Evolutionary conservation across 2,329 filamentous ascomycete genomes (phyloP), one percentile per base, ranked within the genome.

Genomic region (Moelleriella libera): DNA sequence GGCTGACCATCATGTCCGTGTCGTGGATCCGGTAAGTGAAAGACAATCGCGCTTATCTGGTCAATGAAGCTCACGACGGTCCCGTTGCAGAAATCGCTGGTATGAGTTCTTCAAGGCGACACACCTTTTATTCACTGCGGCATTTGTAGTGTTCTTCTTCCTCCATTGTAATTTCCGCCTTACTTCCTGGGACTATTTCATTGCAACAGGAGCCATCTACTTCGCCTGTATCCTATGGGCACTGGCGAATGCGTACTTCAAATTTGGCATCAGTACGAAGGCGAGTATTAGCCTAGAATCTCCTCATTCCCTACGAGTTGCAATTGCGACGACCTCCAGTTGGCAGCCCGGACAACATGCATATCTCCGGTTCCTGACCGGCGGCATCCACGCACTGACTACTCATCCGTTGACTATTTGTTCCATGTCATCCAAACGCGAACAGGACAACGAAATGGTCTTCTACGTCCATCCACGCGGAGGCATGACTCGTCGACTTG

Each of bases 71-170:
- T 21, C 21, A 21, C 21, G 21, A 21, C 21, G 21, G 21, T 12
- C 8, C 4, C 34, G 5, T 12, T 12, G 5, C 43, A 76, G 75
- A 5, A 71, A 72, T 46, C 65, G 69, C 1, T 72, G 63, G 52
- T 80, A 81, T 55, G 77, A 82, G 52, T 74, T 77, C 54, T 81
- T 81, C 70, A 80, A 80, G 53, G 66, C 65, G 4, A 70, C 72
- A 0, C 77, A 81, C 54, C 68, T 73, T 50, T 48, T 75, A 21
- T 68, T 69, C 4, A 75, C 70, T 0, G 51, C 74, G 4, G 53
- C 77, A 1, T 81, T 80, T 53, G 61, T 79, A 14, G 45, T 80
- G 7, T 76, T 78, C 55, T 73, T 81, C 58, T 80, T 81, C 60
- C 65, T 78, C 46, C 77, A 81, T 59, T 80, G 76, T 56, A 69